Conservation (phyloP, 345 rosid species). For the Camelina neglecta region DNA sequence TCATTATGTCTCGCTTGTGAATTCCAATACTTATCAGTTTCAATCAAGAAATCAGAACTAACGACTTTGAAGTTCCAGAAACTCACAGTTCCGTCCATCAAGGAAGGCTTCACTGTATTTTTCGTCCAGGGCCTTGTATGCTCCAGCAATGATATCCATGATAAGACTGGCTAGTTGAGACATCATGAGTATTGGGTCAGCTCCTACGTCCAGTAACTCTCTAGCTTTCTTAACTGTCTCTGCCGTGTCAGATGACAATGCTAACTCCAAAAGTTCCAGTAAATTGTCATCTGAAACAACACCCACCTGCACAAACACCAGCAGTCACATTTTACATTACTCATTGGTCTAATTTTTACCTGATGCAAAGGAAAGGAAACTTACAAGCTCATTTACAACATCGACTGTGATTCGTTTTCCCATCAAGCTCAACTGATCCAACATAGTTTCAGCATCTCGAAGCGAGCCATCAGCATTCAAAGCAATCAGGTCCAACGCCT, state of each 20-base stretch:
- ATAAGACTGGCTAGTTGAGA: conserved; percentile 94
- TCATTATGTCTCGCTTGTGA: conserved; percentile 1
- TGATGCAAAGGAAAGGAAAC: conserved; percentile 43
- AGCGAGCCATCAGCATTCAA: conserved; percentile 93
- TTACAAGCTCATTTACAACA: conserved; percentile 92
- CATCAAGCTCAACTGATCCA: conserved; percentile 90
- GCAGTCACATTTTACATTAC: conserved; percentile 27
- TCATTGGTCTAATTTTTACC: neutral
- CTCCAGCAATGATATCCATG: conserved; percentile 92
- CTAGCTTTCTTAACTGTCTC: conserved; percentile 90
- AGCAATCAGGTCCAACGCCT: conserved; percentile 87
- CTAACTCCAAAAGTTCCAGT: conserved; percentile 87
- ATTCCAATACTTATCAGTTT: conserved; percentile 1
- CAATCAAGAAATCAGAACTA: neutral
- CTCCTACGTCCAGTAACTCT: conserved; percentile 80
- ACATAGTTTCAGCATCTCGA: conserved; percentile 92
- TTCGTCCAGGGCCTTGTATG: conserved; percentile 57
- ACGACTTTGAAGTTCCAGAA: neutral
- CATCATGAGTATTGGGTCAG: conserved; percentile 86
- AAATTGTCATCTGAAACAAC: conserved; percentile 90
- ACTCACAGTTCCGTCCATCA: conserved; percentile 79
- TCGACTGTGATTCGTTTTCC: conserved; percentile 81
- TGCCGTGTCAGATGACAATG: conserved; percentile 92
- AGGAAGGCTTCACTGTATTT: conserved; percentile 54
- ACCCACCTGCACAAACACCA: conserved; percentile 65